Base-by-base conservation (phyloP, 148 eudicot genomes). In the Chenopodium quinoa region DNA sequence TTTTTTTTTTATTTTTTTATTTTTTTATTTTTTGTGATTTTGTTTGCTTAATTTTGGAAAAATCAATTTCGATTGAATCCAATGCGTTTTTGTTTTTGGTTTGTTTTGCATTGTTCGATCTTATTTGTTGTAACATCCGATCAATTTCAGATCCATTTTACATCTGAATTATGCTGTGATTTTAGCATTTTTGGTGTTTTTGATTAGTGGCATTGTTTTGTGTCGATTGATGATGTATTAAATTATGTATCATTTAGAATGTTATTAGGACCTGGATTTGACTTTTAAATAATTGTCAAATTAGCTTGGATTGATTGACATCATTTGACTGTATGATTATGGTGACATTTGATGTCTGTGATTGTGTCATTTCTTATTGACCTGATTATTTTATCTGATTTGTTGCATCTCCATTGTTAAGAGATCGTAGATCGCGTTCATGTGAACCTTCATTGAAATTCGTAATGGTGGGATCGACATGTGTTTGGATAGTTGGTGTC, bases 141-240 rank as follows among this genome's bases (percentile, higher is more conserved):
- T 81, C 77, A 60, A 10, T 9, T 34, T 81, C 44, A n/a, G 78
- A 48, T 81, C 75, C 31, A 20, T 23, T 76, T 62, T 48, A 9
- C 50, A 7, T 75, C 25, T 66, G n/a, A 65, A 65, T 67, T 34
- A 0, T 44, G 37, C 14, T 50, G 32, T 75, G 58, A n/a, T 14
- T 75, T 46, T 74, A 3, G 73, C 78, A 11, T 37, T 27, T 76
- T 69, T 9, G 25, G n/a, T 23, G 10, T 10, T 14, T 14, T 25
- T 22, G 6, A 64, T 71, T 63, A 20, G 11, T 40, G 6, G 66
- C 34, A n/a, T 74, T 75, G 66, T 62, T 48, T 2, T 5, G 44
- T 40, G 44, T 13, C 0, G 23, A n/a, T 80, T 58, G 34, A 8
- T 40, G 25, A 71, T 58, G 66, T 19, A 13, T 54, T 63, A 10